Conservation (phyloP, 83 land plant genomes). For the Picea abies region DNA sequence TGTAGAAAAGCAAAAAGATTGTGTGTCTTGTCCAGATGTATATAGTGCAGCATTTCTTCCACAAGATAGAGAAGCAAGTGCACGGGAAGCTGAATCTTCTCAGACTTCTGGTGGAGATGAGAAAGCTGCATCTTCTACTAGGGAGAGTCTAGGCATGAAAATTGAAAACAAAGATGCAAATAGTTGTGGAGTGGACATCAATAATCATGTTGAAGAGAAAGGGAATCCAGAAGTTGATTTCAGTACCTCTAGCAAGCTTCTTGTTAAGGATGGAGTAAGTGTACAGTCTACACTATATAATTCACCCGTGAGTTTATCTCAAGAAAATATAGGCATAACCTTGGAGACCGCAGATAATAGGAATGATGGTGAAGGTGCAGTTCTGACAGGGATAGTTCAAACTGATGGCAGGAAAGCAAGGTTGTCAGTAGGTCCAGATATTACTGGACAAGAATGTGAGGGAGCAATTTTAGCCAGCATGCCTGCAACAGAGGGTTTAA, state of each 20-base stretch:
- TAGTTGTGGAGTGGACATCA: background rate
- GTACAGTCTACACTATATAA: background rate
- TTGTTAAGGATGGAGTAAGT: background rate
- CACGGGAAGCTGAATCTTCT: background rate
- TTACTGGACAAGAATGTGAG: background rate
- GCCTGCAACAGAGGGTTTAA: background rate
- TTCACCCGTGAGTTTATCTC: background rate
- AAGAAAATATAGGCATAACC: background rate
- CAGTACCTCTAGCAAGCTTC: background rate
- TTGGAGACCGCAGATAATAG: background rate
- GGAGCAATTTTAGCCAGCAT: background rate
- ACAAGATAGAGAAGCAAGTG: constrained; percentile 7
- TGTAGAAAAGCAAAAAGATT: constrained; percentile 1
- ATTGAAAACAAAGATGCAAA: background rate
- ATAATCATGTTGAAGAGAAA: background rate
- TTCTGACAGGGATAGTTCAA: background rate
- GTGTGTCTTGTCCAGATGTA: background rate
- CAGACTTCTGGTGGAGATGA: background rate
- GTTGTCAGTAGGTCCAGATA: background rate
- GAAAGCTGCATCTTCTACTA: background rate
- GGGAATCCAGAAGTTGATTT: constrained; percentile 3
- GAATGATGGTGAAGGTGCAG: constrained; percentile 8
- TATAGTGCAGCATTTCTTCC: background rate
- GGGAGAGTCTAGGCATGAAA: background rate
- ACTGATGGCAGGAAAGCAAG: background rate